phyloP scores from a whole-genome alignment of 148 eudicot species.

The Pouteria glomerata region DNA sequence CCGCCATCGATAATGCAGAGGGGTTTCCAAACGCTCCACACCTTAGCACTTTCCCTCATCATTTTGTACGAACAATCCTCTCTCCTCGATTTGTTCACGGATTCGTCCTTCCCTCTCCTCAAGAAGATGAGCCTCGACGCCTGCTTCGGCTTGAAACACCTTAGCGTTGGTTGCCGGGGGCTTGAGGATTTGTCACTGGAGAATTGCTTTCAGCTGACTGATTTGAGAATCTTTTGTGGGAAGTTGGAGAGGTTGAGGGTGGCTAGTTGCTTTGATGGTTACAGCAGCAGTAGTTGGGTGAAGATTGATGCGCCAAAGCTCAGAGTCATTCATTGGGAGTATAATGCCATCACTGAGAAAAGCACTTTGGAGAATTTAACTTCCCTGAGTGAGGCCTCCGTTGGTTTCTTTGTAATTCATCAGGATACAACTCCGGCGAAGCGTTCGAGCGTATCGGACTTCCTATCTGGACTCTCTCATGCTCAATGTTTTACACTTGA shows the following conservation, averaged over 20 bases:
- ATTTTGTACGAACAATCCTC: slow-evolving; percentile 24
- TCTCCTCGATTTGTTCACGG: slow-evolving; percentile 35
- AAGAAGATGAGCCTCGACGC: slow-evolving; percentile 29
- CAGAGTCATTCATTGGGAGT: slow-evolving; percentile 29
- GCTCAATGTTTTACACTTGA: slow-evolving; percentile 32
- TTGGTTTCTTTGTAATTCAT: slow-evolving; percentile 26
- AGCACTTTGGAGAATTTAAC: slow-evolving; percentile 23
- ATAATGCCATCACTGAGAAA: slow-evolving; percentile 30
- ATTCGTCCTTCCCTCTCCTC: slow-evolving; percentile 37
- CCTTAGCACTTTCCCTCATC: slow-evolving; percentile 32
- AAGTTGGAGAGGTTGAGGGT: slow-evolving; percentile 35
- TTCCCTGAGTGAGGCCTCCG: slow-evolving; percentile 40
- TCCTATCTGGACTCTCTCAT: slow-evolving; percentile 39
- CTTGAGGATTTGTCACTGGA: slow-evolving; percentile 37
- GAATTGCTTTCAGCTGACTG: slow-evolving; percentile 21
- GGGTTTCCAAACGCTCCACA: slow-evolving; percentile 37
- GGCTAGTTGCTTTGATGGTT: slow-evolving; percentile 31
- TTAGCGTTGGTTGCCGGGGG: slow-evolving; percentile 27
- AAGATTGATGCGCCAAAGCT: slow-evolving; percentile 44
- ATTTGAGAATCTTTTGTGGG: slow-evolving; percentile 22
- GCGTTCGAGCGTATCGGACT: slow-evolving; percentile 24
- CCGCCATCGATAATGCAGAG: slow-evolving; percentile 23
- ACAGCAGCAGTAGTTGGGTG: slow-evolving; percentile 21
- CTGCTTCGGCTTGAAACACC: slow-evolving; percentile 32
- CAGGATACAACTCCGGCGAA: slow-evolving; percentile 18